Evolutionary conservation across 306 rosid genomes (phyloP), one percentile per base, ranked within the genome.

Genomic region (Canavalia gladiata): DNA sequence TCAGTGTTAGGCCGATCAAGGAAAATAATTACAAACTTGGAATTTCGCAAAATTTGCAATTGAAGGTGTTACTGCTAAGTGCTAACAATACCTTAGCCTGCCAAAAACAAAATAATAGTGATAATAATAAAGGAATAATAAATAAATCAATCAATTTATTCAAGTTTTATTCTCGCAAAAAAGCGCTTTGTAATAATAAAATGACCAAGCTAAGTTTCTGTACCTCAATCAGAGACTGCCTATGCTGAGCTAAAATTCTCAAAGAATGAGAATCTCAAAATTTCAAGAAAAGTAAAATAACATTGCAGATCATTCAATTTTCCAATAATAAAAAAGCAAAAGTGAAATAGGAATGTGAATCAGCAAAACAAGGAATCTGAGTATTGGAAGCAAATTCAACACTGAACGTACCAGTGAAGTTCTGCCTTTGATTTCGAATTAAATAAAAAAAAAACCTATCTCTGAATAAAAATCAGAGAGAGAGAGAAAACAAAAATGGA

Each of bases 381-480:
- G 54, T 43, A 50, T 35, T 34, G 6, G 71, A 74, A 54, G 31
- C 8, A 10, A 68, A 54, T 71, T 60, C 5, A 81, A 57, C 50
- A 67, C 30, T 42, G 73, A 81, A 84, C 90, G 81, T 89, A 93
- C 96, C 94, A 42, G 82, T 35, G 84, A 82, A 68, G 88, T 77
- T 57, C 6, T 4, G 77, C 42, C 72, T 58, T 30, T 43, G 86
- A 78, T 70, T 88, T 90, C 31, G 78, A 84, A 89, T 97, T 83
- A 84, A 83, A 88, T 87, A 82, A 80, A 76, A 84, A 82, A 92
- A 82, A 95, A 91, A 89, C 97, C 89, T 84, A 88, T 79, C 81
- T 68, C 72, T 60, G 91, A 67, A 78, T 6, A 70, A 84, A 82
- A 86, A 83, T 71, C 82, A 55, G 43, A 74, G 82, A 34, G 77